phyloP scores from a whole-genome alignment of 257 asterid genomes.

The Salvia hispanica region DNA sequence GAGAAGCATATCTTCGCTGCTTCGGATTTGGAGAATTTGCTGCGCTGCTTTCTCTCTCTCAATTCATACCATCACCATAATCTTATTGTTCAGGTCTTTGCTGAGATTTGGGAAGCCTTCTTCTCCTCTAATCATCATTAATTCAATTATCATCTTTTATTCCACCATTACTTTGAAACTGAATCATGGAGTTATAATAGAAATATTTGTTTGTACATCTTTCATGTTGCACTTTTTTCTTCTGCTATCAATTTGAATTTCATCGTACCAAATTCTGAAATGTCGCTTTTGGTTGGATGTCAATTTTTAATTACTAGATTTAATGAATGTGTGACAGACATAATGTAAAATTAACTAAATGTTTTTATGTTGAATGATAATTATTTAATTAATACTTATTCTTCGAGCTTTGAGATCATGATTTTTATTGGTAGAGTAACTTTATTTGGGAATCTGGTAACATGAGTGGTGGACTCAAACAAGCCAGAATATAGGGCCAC shows the following conservation, averaged over 20 bases:
- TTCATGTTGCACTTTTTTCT: no score
- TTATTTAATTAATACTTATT: no score
- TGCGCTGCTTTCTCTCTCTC: slow-evolving; percentile 49
- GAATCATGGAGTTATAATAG: no score
- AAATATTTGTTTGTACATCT: no score
- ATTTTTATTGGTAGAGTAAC: background rate
- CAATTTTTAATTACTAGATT: no score
- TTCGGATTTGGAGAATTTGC: slow-evolving; percentile 46
- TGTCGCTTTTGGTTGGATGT: background rate
- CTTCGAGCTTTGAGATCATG: background rate
- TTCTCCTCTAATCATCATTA: background rate
- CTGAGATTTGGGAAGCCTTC: slow-evolving; percentile 54
- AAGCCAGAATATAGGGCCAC: slow-evolving; percentile 12
- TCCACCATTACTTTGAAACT: no score
- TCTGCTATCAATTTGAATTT: background rate
- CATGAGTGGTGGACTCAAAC: slow-evolving; percentile 10
- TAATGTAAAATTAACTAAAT: no score
- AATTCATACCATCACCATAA: slow-evolving; percentile 53
- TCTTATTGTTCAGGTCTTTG: slow-evolving; percentile 50
- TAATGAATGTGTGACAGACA: no score
- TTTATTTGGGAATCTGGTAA: slow-evolving; percentile 1
- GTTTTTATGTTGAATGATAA: no score
- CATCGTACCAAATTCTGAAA: background rate
- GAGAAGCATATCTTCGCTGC: slow-evolving; percentile 49
- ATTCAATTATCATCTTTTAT: background rate